phyloP scores from a whole-genome alignment of 148 eudicot species.

The Chenopodium quinoa region DNA sequence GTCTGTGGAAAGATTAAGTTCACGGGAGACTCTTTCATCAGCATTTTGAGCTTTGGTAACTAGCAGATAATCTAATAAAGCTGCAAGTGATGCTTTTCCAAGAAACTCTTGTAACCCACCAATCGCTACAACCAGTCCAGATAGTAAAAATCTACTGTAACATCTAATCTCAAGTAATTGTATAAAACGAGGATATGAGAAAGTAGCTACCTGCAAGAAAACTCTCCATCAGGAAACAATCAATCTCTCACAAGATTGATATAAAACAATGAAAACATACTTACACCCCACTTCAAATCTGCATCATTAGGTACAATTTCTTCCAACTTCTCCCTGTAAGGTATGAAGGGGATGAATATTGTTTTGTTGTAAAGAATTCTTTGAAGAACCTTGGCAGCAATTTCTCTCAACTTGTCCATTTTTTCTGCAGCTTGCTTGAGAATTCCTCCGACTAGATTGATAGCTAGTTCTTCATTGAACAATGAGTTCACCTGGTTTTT shows the following conservation, averaged over 20 bases:
- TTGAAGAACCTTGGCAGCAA: constrained; percentile 77
- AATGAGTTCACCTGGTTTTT: constrained; percentile 29
- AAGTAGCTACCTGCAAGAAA: constrained; percentile 70
- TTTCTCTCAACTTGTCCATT: constrained; percentile 89
- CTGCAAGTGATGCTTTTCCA: constrained; percentile 70
- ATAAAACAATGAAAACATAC: constrained; percentile 26
- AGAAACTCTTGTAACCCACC: constrained; percentile 94
- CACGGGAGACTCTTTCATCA: constrained; percentile 41
- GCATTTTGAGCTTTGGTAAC: constrained; percentile 29
- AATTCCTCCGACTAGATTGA: constrained; percentile 62
- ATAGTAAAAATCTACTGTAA: constrained; percentile 66
- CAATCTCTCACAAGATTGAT: background rate
- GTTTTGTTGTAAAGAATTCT: constrained; percentile 63
- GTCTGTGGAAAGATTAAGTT: constrained; percentile 54
- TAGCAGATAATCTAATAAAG: constrained; percentile 77
- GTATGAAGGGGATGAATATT: constrained; percentile 59
- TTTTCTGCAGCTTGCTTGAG: constrained; percentile 90
- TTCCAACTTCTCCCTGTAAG: constrained; percentile 62
- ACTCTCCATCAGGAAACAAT: constrained; percentile 6
- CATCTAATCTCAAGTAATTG: constrained; percentile 67
- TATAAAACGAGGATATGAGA: constrained; percentile 72
- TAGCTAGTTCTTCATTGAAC: constrained; percentile 67
- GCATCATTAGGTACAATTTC: constrained; percentile 46
- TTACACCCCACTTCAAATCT: constrained; percentile 75
- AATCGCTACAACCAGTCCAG: constrained; percentile 80